Evolutionary conservation across 352 stramenopile genomes (phyloP).

Genomic region (Phytopythium sindhum): DNA sequence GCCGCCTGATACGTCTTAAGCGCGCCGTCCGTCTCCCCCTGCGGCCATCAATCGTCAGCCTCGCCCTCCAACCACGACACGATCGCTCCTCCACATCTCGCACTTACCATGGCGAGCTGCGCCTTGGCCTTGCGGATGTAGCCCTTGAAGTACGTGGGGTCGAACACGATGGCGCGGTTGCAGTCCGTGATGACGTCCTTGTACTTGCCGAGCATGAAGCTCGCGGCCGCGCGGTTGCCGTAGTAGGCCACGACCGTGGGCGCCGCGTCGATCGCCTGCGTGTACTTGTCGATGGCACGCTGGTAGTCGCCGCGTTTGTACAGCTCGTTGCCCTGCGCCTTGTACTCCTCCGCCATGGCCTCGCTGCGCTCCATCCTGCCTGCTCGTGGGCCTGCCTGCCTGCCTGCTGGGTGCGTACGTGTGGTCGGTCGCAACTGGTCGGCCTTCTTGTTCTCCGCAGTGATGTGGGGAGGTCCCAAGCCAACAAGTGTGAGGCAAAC

Average conservation of each 20-base stretch:
- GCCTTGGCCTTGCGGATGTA: constrained; percentile 90
- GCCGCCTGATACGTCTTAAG: constrained; percentile 77
- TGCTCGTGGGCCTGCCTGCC: background rate
- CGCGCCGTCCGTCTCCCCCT: constrained; percentile 67
- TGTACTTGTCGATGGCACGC: constrained; percentile 88
- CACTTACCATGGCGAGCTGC: constrained; percentile 71
- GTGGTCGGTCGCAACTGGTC: background rate
- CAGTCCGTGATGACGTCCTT: constrained; percentile 90
- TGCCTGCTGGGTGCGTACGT: too few relatives aligned
- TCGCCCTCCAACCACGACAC: too few relatives aligned
- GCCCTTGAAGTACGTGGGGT: constrained; percentile 88
- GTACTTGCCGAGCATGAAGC: constrained; percentile 89
- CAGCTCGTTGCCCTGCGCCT: constrained; percentile 87
- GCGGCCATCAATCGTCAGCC: constrained; percentile 3
- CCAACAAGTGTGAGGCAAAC: too few relatives aligned
- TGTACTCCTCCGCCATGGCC: constrained; percentile 71
- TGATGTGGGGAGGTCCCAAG: constrained; percentile 3
- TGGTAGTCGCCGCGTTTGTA: constrained; percentile 92
- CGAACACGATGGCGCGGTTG: constrained; percentile 87
- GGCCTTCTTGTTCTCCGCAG: constrained; percentile 12
- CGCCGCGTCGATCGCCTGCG: constrained; percentile 86
- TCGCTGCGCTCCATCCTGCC: constrained; percentile 36
- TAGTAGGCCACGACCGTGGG: constrained; percentile 86
- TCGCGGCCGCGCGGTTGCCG: constrained; percentile 88
- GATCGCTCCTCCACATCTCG: too few relatives aligned